Percentiles rank a stretch among this genome's conserved stretches.
phyloP scores from a whole-genome alignment of 2,329 filamentous ascomycete genomes.

The Calycina herbarum region DNA sequence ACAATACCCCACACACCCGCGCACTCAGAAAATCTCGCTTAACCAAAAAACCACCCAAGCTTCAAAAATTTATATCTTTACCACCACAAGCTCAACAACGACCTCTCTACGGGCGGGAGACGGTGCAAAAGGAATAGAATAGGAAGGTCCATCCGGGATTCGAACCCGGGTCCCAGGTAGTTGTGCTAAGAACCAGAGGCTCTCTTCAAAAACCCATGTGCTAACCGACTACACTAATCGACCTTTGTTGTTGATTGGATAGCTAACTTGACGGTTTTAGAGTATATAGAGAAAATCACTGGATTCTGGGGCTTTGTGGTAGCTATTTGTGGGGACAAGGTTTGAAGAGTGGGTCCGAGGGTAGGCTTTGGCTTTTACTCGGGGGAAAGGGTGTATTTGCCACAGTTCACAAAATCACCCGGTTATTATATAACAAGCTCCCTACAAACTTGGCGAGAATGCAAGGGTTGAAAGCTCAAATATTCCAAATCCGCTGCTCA shows the following conservation, averaged over 20 bases:
- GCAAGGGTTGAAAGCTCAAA: too few species aligned
- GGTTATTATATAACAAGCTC: too few species aligned
- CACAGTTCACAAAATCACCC: too few species aligned
- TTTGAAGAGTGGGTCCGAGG: too few species aligned
- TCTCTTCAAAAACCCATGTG: slow-evolving; percentile 1
- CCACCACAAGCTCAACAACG: background rate
- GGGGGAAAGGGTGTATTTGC: too few species aligned
- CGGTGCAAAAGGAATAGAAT: background rate
- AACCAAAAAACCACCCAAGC: background rate
- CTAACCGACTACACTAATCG: slow-evolving; percentile 7
- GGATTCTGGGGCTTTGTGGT: too few species aligned
- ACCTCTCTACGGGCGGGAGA: background rate
- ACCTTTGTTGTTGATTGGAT: background rate
- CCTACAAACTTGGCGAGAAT: too few species aligned
- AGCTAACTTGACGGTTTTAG: fast-evolving
- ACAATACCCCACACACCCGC: background rate
- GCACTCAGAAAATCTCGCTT: background rate
- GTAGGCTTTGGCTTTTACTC: too few species aligned
- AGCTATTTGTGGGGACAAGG: too few species aligned
- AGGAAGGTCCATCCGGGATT: slow-evolving; percentile 2
- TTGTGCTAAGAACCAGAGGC: background rate
- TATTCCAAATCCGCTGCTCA: too few species aligned
- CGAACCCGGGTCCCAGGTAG: slow-evolving; percentile 3
- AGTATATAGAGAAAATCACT: too few species aligned
- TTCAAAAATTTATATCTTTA: background rate